A percentile compares a stretch with the other conserved stretches of the same genome.
Conservation (phyloP, 225 moss, liverwort and hornwort genomes). For the Bryoerythrophyllum caledonicum region DNA sequence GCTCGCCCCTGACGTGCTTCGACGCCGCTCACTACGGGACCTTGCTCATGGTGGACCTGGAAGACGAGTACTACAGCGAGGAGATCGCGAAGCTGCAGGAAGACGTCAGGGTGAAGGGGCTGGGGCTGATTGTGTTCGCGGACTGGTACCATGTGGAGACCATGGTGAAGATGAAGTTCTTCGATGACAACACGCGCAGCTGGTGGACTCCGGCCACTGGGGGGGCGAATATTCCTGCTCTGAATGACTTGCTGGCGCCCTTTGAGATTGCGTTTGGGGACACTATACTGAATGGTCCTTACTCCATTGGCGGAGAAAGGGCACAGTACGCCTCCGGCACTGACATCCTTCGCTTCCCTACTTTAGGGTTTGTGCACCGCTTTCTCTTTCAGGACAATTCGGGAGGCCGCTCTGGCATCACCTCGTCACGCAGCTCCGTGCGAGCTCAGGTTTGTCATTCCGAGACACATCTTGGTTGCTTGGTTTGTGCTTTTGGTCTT, state of each 20-base stretch:
- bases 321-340: constrained; percentile 85
- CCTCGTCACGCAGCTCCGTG: constrained; percentile 77
- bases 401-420: constrained; percentile 66
- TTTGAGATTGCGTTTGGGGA: constrained; percentile 90
- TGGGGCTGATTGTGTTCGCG: constrained; percentile 82
- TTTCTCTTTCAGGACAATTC: constrained; percentile 81
- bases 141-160: constrained; percentile 95
- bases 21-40: constrained; percentile 83
- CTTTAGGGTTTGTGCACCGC: constrained; percentile 77
- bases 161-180: constrained; percentile 94
- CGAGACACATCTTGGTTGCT: neutral
- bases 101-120: constrained; percentile 62
- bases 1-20: constrained; percentile 86
- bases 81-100: constrained; percentile 74
- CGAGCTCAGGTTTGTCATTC: constrained; percentile 62
- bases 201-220: constrained; percentile 95
- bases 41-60: constrained; percentile 82
- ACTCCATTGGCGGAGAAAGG: constrained; percentile 80
- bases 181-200: constrained; percentile 90
- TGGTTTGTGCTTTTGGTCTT: neutral
- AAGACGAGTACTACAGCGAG: constrained; percentile 82
- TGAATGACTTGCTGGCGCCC: constrained; percentile 76
- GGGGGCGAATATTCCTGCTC: constrained; percentile 78
- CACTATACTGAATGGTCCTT: constrained; percentile 77
- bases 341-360: constrained; percentile 68